Evolutionary conservation across 208 protist species (phyloP), one percentile per base, ranked within the genome.

Genomic region (Kentomonas sorsogonicus): DNA sequence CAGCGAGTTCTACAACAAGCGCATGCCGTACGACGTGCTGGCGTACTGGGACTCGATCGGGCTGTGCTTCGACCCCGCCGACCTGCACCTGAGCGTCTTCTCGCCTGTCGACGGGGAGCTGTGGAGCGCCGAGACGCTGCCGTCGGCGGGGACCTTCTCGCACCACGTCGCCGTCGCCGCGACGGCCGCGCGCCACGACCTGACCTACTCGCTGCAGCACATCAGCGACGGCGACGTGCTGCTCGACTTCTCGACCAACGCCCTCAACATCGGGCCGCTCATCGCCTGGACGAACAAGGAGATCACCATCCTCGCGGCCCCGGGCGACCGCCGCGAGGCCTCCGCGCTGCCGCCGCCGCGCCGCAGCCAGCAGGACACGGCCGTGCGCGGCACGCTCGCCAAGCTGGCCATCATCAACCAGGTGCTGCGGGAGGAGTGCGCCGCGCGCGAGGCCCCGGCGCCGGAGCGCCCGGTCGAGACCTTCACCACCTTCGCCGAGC

Each of bases 71-170:
- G 69, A 77, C n/a, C 68, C 60, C 1, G 13, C 63, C 22, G 55
- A 60, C 25, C 57, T 92, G 29, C 56, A 71, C 9, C 43, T 92
- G 22, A 67, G 63, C 3, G 33, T 92, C 38, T 89, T 81, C 67
- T 92, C 85, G 22, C 81, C 81, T 26, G 77, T 89, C 23, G 72
- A 88, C 44, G 85, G 85, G 4, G 60, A 77, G 41, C 46, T 67
- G 48, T 87, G 74, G 79, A 47, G 38, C 6, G 29, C 46, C 0
- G 29, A 63, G 29, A 27, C 63, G 27, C 3, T 47, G 41, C 40
- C 30, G 4, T n/a, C 9, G 16, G 43, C 10, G 9, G 39, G 33
- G 23, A 22, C 48, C n/a, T 82, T 86, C 51, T 59, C 65, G 39
- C 62, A 68, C 29, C 36, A 55, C 18, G 63, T 92, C 18, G 85